Conservation (phyloP, 129 eudicot genomes). For the Cynara cardunculus region DNA sequence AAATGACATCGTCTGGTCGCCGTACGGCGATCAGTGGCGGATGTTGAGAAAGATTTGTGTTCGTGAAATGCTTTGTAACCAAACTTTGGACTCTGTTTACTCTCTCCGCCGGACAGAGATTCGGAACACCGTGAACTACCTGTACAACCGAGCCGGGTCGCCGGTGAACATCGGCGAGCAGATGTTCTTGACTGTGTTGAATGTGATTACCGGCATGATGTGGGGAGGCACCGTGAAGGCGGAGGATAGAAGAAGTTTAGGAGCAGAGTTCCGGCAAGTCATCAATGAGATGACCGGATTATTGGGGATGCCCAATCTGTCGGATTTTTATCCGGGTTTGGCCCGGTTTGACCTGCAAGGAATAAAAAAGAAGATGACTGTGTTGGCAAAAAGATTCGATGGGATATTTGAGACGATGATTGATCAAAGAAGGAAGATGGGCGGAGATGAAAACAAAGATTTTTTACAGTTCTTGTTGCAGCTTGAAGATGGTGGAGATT, state of each 20-base stretch:
- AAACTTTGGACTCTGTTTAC: conserved; percentile 42
- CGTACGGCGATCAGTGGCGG: conserved; percentile 50
- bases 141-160: conserved; percentile 32
- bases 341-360: conserved; percentile 61
- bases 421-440: conserved; percentile 34
- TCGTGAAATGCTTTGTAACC: conserved; percentile 50
- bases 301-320: conserved; percentile 55
- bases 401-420: conserved; percentile 57
- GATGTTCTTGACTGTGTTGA: conserved; percentile 44
- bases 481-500: conserved; percentile 36
- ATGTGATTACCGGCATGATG: conserved; percentile 55
- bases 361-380: conserved; percentile 42
- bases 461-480: conserved; percentile 58
- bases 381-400: conserved; percentile 42
- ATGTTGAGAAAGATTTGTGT: conserved; percentile 48
- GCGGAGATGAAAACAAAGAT: conserved; percentile 37
- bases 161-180: conserved; percentile 48
- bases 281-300: conserved; percentile 37
- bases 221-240: conserved; percentile 61
- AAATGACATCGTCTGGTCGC: conserved; percentile 44
- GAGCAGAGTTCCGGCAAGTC: conserved; percentile 40
- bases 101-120: conserved; percentile 41
- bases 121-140: conserved; percentile 34
- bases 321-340: conserved; percentile 56
- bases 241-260: conserved; percentile 30